These are phyloP conservation scores for Umbellularia californica DNA, from an alignment of 164 flowering plant genomes.

Conservation along the genomic window DNA sequence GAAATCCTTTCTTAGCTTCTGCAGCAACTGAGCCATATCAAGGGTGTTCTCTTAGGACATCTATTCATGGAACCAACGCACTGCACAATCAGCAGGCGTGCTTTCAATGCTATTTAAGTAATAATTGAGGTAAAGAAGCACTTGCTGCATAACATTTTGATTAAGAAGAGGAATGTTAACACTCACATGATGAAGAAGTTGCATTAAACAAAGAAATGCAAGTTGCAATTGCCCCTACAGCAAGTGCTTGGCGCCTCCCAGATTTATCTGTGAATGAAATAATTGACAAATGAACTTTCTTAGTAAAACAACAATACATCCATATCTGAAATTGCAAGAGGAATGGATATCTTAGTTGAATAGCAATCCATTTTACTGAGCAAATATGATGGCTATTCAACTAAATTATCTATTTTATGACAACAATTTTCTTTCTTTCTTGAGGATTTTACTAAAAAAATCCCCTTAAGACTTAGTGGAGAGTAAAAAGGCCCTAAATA, in stretches of 20 bases:
- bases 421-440: no score
- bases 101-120: slow-evolving; percentile 32
- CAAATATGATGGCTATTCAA: neutral
- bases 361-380: neutral
- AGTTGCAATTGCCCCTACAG: slow-evolving; percentile 40
- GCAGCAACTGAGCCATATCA: slow-evolving; percentile 97
- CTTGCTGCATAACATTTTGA: neutral
- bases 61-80: slow-evolving; percentile 39
- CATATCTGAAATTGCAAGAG: neutral
- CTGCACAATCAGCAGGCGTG: slow-evolving; percentile 44
- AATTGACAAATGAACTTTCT: neutral
- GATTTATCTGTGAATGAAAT: slow-evolving; percentile 35
- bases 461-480: no score
- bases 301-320: neutral
- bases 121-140: slow-evolving; percentile 4
- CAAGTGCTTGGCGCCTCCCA: slow-evolving; percentile 61
- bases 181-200: slow-evolving; percentile 50
- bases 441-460: no score
- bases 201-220: slow-evolving; percentile 39
- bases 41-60: slow-evolving; percentile 65
- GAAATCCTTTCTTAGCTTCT: slow-evolving; percentile 79
- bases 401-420: no score
- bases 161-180: neutral
- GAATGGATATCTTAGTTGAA: neutral
- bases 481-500: no score